Conservation (phyloP, 2,329 filamentous ascomycete genomes). For the Teratosphaeria nubilosa region DNA sequence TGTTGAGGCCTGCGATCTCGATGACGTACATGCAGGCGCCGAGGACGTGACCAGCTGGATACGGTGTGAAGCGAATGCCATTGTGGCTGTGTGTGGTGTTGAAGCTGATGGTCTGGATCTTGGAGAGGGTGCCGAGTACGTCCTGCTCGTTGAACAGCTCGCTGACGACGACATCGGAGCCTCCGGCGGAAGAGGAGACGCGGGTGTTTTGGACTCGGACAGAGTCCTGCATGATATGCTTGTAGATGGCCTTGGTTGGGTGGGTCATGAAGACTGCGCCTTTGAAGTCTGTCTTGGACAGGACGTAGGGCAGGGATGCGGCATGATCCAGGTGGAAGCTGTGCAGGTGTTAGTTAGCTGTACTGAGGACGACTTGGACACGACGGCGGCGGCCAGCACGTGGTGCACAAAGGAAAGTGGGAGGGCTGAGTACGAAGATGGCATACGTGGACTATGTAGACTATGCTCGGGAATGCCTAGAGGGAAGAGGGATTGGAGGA, state of each 20-base stretch:
- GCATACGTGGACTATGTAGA: slow-evolving; percentile 26
- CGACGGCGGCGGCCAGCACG: slow-evolving; percentile 7
- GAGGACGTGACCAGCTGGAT: slow-evolving; percentile 93
- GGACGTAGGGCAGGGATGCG: slow-evolving; percentile 93
- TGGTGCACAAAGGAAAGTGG: slow-evolving; percentile 6
- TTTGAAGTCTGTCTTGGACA: slow-evolving; percentile 95
- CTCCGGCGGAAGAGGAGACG: slow-evolving; percentile 15
- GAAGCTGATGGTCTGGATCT: slow-evolving; percentile 96
- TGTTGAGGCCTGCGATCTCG: slow-evolving; percentile 91
- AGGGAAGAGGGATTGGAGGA: not conserved
- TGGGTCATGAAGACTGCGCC: slow-evolving; percentile 98
- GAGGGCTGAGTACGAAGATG: slow-evolving; percentile 9
- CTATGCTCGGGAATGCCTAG: not conserved
- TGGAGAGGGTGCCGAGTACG: slow-evolving; percentile 82
- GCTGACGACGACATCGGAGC: slow-evolving; percentile 40
- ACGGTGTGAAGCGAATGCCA: slow-evolving; percentile 91
- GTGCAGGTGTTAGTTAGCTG: slow-evolving; percentile 6
- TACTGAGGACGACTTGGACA: not conserved
- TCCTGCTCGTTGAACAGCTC: slow-evolving; percentile 89
- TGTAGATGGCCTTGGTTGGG: slow-evolving; percentile 98
- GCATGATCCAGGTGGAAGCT: slow-evolving; percentile 99
- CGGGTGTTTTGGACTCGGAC: slow-evolving; percentile 62
- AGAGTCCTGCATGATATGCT: slow-evolving; percentile 97
- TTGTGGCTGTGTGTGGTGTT: slow-evolving; percentile 96
- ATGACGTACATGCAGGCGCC: slow-evolving; percentile 97